Base-by-base conservation (phyloP, 2,329 filamentous ascomycete species). In the Sporothrix brasiliensis region DNA sequence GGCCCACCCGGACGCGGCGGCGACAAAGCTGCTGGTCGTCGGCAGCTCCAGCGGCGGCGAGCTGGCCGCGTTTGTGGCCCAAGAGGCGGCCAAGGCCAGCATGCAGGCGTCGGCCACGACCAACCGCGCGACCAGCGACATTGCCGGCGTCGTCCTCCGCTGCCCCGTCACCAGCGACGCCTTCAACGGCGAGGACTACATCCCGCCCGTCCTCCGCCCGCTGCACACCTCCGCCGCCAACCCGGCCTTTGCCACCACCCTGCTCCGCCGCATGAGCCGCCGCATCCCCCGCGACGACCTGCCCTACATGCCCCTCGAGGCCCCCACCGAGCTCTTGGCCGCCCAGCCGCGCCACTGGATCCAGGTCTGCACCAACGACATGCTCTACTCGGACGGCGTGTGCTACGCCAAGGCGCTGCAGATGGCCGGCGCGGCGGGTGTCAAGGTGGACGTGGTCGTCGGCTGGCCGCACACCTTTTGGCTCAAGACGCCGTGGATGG, bases 381-480 rank as follows among this genome's bases (percentile, higher is more conserved):
- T 81, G 53, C 79, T 85, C 71, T 85, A 85, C 75, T 83, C 82
- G 24, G 84, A 86, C 75, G 84, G 84, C 11, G 72, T 83, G 10
- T 86, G 83, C 73, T 85, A 85, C 74, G 83, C 81, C 4, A 80
- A 81, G 75, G 75, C 78, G 3, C 75, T 86, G 71, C 77, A 75
- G 53, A 75, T 78, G 14, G 79, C 77, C 4, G 81, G 80, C 13
- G 78, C 58, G 5, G 58, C 80, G 0, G 78, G 81, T 14, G 80
- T 84, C 0, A 78, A 75, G 70, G 74, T 83, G 7, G 79, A 82
- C 73, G 78, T 85, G 2, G 78, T 84, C 39, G 72, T 74, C 69
- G 83, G 83, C 10, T 85, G 80, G 79, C 83, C 84, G 21, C 84
- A 86, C 77, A 86, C 84, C 9, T 86, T 84, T 74, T 86, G 84